Conservation (phyloP, 179 eudicot genomes). For the Beta lomatogona region DNA sequence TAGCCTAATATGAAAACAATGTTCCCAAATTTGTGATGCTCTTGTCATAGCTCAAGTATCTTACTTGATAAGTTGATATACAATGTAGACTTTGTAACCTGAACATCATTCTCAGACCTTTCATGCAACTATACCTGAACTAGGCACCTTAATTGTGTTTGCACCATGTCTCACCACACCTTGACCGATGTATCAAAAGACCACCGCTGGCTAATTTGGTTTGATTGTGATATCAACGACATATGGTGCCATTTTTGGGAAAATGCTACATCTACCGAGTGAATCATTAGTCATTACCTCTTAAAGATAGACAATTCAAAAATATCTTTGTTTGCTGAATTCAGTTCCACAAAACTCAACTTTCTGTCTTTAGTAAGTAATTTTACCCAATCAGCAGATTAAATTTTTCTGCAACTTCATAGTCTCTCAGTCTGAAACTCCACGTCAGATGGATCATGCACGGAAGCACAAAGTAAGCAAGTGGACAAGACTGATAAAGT, state of each 20-base stretch:
- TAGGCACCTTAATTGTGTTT: too few species aligned
- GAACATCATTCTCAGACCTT: neutral
- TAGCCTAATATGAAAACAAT: too few species aligned
- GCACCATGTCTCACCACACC: neutral
- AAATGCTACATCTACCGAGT: too few species aligned
- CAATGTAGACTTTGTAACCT: neutral
- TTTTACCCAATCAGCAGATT: too few species aligned
- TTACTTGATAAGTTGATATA: neutral
- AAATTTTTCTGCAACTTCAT: too few species aligned
- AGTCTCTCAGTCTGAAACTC: neutral
- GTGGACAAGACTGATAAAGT: neutral
- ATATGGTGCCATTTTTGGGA: neutral
- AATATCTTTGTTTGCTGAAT: too few species aligned
- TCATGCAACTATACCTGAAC: neutral
- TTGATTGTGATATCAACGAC: too few species aligned
- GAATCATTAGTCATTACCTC: too few species aligned
- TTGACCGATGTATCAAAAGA: neutral
- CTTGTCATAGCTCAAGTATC: neutral
- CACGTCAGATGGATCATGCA: neutral
- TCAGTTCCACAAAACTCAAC: too few species aligned
- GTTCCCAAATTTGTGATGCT: too few species aligned
- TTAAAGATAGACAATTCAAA: too few species aligned
- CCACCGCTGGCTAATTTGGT: neutral
- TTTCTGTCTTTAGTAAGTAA: too few species aligned
- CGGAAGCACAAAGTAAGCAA: neutral